Percentiles rank a stretch among this genome's conserved stretches.
Conservation (phyloP, 75 land plant genomes). For the Larix kaempferi region DNA sequence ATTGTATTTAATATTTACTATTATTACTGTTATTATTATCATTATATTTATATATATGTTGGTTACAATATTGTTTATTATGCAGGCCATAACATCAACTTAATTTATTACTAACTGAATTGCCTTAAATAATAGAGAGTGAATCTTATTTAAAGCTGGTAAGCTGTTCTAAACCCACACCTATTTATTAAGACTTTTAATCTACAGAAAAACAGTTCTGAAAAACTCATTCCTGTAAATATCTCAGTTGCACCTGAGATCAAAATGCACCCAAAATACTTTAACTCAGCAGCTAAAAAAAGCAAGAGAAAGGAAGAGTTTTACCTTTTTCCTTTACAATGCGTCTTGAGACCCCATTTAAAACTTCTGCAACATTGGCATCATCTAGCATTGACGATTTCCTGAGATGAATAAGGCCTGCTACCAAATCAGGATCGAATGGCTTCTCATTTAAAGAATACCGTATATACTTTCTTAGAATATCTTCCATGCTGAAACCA, state of each 20-base stretch:
- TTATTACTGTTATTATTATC: no score
- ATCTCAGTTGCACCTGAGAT: background rate
- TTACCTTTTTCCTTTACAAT: slow-evolving; percentile 89
- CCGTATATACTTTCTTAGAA: slow-evolving; percentile 86
- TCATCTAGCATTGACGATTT: slow-evolving; percentile 73
- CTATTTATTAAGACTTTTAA: background rate
- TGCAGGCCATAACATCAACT: background rate
- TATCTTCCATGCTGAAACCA: slow-evolving; percentile 66
- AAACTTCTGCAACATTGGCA: slow-evolving; percentile 67
- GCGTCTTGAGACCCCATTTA: slow-evolving; percentile 84
- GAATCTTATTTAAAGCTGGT: background rate
- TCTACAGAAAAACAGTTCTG: background rate
- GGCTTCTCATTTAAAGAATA: slow-evolving; percentile 93
- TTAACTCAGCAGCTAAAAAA: background rate
- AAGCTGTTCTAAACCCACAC: background rate
- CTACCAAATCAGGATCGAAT: slow-evolving; percentile 70
- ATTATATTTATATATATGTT: no score
- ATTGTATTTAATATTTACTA: no score
- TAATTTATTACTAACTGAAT: background rate
- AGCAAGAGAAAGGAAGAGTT: background rate
- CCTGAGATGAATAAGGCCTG: slow-evolving; percentile 70
- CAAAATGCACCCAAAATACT: background rate
- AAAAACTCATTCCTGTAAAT: background rate
- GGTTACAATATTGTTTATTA: background rate
- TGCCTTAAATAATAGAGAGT: background rate